Evolutionary conservation across 2,329 filamentous ascomycete genomes (phyloP).

Genomic region (Nigrospora osmanthi): DNA sequence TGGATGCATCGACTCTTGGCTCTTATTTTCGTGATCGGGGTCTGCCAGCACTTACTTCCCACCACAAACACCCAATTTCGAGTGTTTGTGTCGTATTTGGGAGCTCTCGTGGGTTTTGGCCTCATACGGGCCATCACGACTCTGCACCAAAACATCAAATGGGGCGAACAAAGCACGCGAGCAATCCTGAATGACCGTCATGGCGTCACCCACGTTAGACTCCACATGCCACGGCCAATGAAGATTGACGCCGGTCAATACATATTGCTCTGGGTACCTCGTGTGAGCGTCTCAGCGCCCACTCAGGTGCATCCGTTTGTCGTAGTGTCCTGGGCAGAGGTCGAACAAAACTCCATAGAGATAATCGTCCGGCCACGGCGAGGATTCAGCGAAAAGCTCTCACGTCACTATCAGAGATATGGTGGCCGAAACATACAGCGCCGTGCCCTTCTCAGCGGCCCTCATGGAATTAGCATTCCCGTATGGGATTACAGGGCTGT

Average conservation of each 20-base stretch:
- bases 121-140: background rate
- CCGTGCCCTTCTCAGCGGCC: slow-evolving; percentile 1
- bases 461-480: background rate
- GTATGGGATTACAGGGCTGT: slow-evolving; percentile 1
- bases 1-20: background rate
- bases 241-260: slow-evolving; percentile 1
- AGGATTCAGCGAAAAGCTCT: background rate
- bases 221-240: background rate
- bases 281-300: background rate
- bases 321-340: slow-evolving; percentile 1
- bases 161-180: background rate
- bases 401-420: background rate
- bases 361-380: slow-evolving; percentile 1
- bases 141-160: background rate
- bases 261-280: background rate
- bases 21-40: background rate
- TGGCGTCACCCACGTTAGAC: background rate
- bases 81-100: background rate
- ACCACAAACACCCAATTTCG: background rate
- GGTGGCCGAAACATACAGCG: background rate
- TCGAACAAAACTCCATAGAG: background rate
- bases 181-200: background rate
- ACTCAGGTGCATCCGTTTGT: background rate
- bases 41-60: background rate
- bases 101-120: background rate